Conservation (phyloP, 169 alveolate species). For the Plasmodium cynomolgi region DNA sequence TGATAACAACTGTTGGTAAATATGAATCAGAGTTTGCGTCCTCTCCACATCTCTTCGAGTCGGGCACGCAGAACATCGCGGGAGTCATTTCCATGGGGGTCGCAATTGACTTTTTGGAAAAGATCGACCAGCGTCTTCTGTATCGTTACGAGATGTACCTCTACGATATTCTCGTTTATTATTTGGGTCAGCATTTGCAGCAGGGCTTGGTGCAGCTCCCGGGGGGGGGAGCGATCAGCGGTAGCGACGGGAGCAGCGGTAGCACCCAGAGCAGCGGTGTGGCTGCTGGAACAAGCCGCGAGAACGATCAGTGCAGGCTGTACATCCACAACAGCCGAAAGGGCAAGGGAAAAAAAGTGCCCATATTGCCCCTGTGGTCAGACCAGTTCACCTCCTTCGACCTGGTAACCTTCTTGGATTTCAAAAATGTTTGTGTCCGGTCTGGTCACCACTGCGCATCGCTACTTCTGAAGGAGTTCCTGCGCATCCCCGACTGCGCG, state of each 20-base stretch:
- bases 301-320: background rate
- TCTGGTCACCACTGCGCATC: slow-evolving; percentile 70
- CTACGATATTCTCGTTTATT: slow-evolving; percentile 33
- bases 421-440: slow-evolving; percentile 54
- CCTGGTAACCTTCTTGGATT: slow-evolving; percentile 48
- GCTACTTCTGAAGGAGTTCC: slow-evolving; percentile 6
- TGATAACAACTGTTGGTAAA: slow-evolving; percentile 38
- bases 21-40: slow-evolving; percentile 43
- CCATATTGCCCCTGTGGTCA: slow-evolving; percentile 58
- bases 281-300: background rate
- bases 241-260: background rate
- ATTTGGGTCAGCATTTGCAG: background rate
- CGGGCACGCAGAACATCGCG: slow-evolving; percentile 67
- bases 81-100: slow-evolving; percentile 51
- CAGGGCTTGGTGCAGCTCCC: slow-evolving; percentile 1
- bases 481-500: slow-evolving; percentile 16
- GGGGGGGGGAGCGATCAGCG: background rate
- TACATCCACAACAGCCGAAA: slow-evolving; percentile 26
- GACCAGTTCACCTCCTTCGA: slow-evolving; percentile 39
- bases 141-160: slow-evolving; percentile 57
- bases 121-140: background rate
- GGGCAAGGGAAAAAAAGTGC: slow-evolving; percentile 3
- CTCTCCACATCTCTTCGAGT: slow-evolving; percentile 39
- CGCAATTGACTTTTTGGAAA: slow-evolving; percentile 18
- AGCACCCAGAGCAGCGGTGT: too few species aligned